Conservation (phyloP, 805 yeast species). For the Ogataea ganodermae region DNA sequence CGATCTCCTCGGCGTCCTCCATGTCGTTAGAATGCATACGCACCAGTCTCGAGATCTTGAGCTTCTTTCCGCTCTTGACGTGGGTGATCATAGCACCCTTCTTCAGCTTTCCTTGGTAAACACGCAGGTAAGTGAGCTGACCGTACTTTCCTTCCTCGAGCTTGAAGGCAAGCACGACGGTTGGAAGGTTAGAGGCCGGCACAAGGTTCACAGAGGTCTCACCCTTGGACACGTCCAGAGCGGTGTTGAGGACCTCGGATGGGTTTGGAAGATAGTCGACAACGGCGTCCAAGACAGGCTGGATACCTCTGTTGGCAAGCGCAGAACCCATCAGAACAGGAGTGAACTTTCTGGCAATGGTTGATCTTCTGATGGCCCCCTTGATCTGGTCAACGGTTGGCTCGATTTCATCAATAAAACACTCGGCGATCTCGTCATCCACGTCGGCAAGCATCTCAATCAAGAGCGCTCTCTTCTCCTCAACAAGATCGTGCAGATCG, state of each 20-base stretch:
- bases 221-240: conserved; percentile 67
- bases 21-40: conserved; percentile 99
- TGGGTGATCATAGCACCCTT: conserved; percentile 89
- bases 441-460: conserved; percentile 97
- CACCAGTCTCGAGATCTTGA: conserved; percentile 89
- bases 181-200: conserved; percentile 75
- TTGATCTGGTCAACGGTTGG: conserved; percentile 85
- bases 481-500: conserved; percentile 77
- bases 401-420: conserved; percentile 85
- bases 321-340: conserved; percentile 99
- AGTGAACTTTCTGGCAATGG: conserved; percentile 93
- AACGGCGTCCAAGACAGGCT: conserved; percentile 93
- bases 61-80: conserved; percentile 88
- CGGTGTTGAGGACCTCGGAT: conserved; percentile 87
- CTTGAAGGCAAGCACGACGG: conserved; percentile 97
- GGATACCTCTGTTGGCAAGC: conserved; percentile 92
- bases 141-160: conserved; percentile 98
- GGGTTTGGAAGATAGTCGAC: conserved; percentile 97
- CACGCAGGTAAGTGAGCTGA: conserved; percentile 94
- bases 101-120: conserved; percentile 91
- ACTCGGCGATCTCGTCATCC: conserved; percentile 95
- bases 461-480: conserved; percentile 81
- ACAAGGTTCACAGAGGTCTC: conserved; percentile 72
- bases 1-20: conserved; percentile 96
- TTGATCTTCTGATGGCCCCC: conserved; percentile 88